These are phyloP conservation scores for Panaeolus papilionaceus DNA, from an alignment of 768 basidiomycete genomes.

Conservation along the genomic window DNA sequence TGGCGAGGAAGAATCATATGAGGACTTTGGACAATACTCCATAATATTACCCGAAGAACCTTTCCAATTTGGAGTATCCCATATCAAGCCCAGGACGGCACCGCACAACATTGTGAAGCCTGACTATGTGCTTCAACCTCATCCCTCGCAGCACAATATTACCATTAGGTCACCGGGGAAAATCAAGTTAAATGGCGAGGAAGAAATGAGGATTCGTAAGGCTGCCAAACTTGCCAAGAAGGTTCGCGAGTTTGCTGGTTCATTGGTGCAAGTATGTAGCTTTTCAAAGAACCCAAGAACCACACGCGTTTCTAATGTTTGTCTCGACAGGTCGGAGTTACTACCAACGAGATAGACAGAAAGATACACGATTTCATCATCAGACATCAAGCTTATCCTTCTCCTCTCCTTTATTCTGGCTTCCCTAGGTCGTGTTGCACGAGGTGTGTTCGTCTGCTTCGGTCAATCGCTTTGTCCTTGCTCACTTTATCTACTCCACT, in stretches of 20 bases:
- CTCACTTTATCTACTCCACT: constrained; percentile 51
- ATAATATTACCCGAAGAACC: constrained; percentile 73
- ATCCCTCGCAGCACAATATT: constrained; percentile 15
- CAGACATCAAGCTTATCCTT: constrained; percentile 79
- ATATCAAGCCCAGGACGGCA: constrained; percentile 62
- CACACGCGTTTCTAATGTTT: constrained; percentile 19
- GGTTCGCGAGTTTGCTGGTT: constrained; percentile 60
- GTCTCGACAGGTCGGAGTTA: constrained; percentile 60
- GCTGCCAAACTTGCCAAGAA: constrained; percentile 63
- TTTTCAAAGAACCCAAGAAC: background rate
- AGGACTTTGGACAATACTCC: constrained; percentile 59
- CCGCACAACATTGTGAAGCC: constrained; percentile 64
- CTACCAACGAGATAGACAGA: constrained; percentile 78
- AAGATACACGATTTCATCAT: constrained; percentile 77
- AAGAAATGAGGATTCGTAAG: constrained; percentile 56
- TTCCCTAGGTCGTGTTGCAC: constrained; percentile 85
- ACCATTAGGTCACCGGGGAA: constrained; percentile 26
- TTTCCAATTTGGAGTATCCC: constrained; percentile 65
- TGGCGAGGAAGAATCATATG: constrained; percentile 24
- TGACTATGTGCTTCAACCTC: constrained; percentile 48
- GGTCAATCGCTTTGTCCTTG: constrained; percentile 19
- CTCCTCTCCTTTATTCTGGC: constrained; percentile 77
- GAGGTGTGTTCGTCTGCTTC: constrained; percentile 38
- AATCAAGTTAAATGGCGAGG: constrained; percentile 58
- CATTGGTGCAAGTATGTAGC: constrained; percentile 54